A percentile compares a stretch with the other conserved stretches of the same genome.
Conservation (phyloP, 768 basidiomycete genomes). For the Auricularia sp. region DNA sequence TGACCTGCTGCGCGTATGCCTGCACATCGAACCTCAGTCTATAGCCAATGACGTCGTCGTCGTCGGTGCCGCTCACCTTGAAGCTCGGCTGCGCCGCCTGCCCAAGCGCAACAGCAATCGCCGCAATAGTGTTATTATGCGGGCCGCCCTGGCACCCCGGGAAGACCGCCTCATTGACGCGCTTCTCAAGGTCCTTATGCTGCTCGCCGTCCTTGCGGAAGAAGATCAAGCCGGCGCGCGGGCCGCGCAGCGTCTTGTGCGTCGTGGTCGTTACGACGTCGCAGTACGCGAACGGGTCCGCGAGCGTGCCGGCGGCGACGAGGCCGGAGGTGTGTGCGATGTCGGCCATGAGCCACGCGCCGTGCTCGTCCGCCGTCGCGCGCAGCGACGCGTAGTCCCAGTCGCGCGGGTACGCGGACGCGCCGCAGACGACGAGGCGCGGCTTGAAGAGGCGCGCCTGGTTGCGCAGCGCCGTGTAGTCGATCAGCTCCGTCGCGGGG, state of each 20-base stretch:
- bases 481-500: slow-evolving; percentile 76
- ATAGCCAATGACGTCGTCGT: too few species aligned
- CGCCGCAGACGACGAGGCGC: slow-evolving; percentile 90
- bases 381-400: slow-evolving; percentile 89
- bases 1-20: slow-evolving; percentile 87
- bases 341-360: slow-evolving; percentile 89
- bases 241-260: slow-evolving; percentile 98
- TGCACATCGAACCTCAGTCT: too few species aligned
- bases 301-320: slow-evolving; percentile 83
- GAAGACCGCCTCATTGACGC: slow-evolving; percentile 97
- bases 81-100: slow-evolving; percentile 86
- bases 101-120: slow-evolving; percentile 82
- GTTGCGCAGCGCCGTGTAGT: slow-evolving; percentile 68
- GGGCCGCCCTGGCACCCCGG: slow-evolving; percentile 99
- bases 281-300: slow-evolving; percentile 88
- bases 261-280: slow-evolving; percentile 98
- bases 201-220: slow-evolving; percentile 87
- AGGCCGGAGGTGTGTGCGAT: slow-evolving; percentile 97
- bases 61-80: slow-evolving; percentile 28
- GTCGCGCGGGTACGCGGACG: slow-evolving; percentile 95
- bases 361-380: slow-evolving; percentile 74
- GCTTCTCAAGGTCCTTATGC: slow-evolving; percentile 82
- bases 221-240: slow-evolving; percentile 96
- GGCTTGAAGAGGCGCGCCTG: slow-evolving; percentile 97
- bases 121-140: slow-evolving; percentile 98